Evolutionary conservation across 805 yeast species (phyloP), one percentile per base, ranked within the genome.

Genomic region (Candida rishiriensis): DNA sequence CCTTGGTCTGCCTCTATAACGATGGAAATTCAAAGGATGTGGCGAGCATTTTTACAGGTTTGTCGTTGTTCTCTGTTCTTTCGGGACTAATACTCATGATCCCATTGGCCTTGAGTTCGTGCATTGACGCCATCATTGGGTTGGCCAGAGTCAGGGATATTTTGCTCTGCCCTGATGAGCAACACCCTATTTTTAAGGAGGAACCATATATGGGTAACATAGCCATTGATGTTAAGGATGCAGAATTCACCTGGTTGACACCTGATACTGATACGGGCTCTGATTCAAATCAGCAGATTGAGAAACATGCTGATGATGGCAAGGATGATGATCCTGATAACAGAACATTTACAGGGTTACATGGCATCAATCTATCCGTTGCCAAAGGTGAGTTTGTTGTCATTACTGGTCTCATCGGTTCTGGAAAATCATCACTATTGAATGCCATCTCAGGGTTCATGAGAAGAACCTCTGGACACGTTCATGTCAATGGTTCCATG

Each of bases 321-420:
- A 30, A 30, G 14, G 33, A 30, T 0, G 91, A 79, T 2, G 81
- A 84, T 7, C 10, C 29, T 14, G 39, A 36, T 13, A 39, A 39
- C 21, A 33, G 17, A 33, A 30, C 33, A 5, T 37, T 37, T 33
- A 29, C 39, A 54, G 73, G 87, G 54, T 55, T 81, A 56, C 46
- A 53, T 36, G 52, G 82, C 56, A 63, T 87, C 46, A 69, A 79
- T 51, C 61, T 87, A 15, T 54, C 63, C 1, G 68, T 87, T 36
- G 63, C 70, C 33, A 76, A 75, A 43, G 85, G 85, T n/a, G 93
- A 87, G 55, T 77, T 89, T 38, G 65, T 87, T 12, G 82, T 83
- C 43, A 72, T 86, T 26, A 84, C 90, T 0, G 96, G 96, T 14
- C 63, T 82, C 1, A 83, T 88, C 55, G 96, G 96, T 3, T 73